Evolutionary conservation across 169 alveolate genomes (phyloP), one percentile per base, ranked within the genome.

Genomic region (Cryptosporidium ubiquitum): DNA sequence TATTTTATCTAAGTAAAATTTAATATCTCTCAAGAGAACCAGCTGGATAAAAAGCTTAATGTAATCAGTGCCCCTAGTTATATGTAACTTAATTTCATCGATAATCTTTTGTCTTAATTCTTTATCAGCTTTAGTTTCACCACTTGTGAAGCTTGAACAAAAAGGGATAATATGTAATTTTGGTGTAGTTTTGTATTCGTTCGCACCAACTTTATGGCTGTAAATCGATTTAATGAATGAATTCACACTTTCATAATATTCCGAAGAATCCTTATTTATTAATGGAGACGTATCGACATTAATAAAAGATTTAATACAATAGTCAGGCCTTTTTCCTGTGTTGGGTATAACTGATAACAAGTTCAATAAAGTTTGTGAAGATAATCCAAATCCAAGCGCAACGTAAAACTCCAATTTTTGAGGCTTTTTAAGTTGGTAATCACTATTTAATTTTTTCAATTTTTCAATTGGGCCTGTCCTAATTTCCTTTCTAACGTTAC

Each of bases 271-370:
- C 39, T 37, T 61, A 60, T 61, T 69, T 7, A 79, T 14, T 4
- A 79, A 61, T 18, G 68, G 69, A 5, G 89, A 79, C 10, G 89
- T 79, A 47, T 79, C 89, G 23, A 79, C 89, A 61, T 79, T 58
- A 18, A 79, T 60, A 61, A 79, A 58, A 33, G 79, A 60, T 61
- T 61, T 61, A 26, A 79, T 79, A 29, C 37, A 26, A 29, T 60
- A 79, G 12, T 64, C 74, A 16, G 89, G 89, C 61, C 64, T 60
- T 39, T 79, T 79, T 47, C 89, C 75, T 31, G 64, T 61, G 20
- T 79, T 61, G 0, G 73, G 79, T n/a, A 44, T 79, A 20, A 58
- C 18, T 26, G 89, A 42, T 60, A 79, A 31, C 64, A 79, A 64
- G 18, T 64, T 64, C 42, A 79, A 44, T 60, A 79, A 33, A 20